Base-by-base conservation (phyloP, 345 rosid species). In the Bruguiera sexangula region DNA sequence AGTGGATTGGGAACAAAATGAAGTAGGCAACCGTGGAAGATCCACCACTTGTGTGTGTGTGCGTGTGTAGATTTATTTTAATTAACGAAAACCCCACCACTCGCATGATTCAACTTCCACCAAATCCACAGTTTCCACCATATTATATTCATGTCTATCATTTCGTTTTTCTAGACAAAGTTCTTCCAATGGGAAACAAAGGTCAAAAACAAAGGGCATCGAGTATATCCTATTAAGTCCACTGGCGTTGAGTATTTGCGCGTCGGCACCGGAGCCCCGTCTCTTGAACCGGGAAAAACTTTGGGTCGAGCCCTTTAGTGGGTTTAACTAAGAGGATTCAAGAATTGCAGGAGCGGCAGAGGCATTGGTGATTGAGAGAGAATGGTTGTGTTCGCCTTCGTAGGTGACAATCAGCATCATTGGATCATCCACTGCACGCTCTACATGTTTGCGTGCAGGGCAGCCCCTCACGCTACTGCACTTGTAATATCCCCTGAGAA, bases 381-480 rank as follows among this genome's bases (percentile, higher is more conserved):
- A 39, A 63, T 93, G 98, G 71, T 67, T 89, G 75, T 91, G 97
- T 18, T 89, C 96, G 46, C 91, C 96, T 75, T 93, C 98, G 73
- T 93, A 93, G 4, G 98, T 89, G 48, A 93, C 91, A 43, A 87
- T 81, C 30, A 93, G 83, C 85, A 91, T 91, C 86, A 78, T 84
- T 20, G 94, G 77, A 64, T 93, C 93, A 74, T 91, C 97, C 0
- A 74, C 67, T 13, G 91, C 96, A 59, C 98, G 82, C 81, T 93
- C 98, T 73, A 93, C 97, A 64, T 91, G 98, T 79, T 93, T 93
- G 59, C 97, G 84, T 50, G 98, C 98, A 26, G 98, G 96, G 29
- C 98, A 93, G 1, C 92, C 96, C 73, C 92, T 82, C 20, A 91
- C 78, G 74, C 94, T 89, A 72, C 98, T 93, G 75, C 98, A 93